Evolutionary conservation across 805 yeast species (phyloP), one percentile per base, ranked within the genome.

Genomic region (Yarrowia osloensis): DNA sequence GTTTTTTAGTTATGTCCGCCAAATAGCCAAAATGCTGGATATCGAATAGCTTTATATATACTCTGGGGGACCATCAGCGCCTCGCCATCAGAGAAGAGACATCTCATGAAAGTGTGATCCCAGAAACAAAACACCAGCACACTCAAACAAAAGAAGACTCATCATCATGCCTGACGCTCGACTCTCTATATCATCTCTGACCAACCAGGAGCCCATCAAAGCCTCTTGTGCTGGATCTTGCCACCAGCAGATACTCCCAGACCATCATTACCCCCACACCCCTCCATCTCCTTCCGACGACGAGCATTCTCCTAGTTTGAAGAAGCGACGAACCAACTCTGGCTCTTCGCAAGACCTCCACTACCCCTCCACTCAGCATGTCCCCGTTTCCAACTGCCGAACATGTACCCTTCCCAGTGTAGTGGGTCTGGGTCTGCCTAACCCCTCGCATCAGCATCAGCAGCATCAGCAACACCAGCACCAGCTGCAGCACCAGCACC

Each of bases 241-340:
- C 49, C 44, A 54, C 63, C 44, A 54, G 31, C 49, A 57, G 61
- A 37, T 54, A 35, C 61, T 54, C 63, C 49, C 47, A 6, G 49
- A 57, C 37, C 63, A 57, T 39, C 47, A 40, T 26, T 61, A 61
- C 33, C 66, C 66, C 11, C 40, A 46, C 40, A 61, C 66, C 12
- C 66, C 66, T 8, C 66, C 66, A 17, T 44, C 66, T 21, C 66
- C 66, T 44, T 44, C 66, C 1, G 66, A 61, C 12, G 66, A 61
- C 31, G 66, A 61, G 52, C 66, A 61, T 33, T 44, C 54, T 44
- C 66, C 52, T 26, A 61, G 54, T 24, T 31, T 61, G 13, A 61
- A 61, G 44, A 44, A 46, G 66, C 52, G 54, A 44, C 52, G 54
- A 33, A 44, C 54, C 33, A 33, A 61, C 52, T 57, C 65, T 21